A percentile compares a stretch with the other conserved stretches of the same genome.
Evolutionary conservation across 352 stramenopile species (phyloP).

Genomic region (Pythium periplocum): DNA sequence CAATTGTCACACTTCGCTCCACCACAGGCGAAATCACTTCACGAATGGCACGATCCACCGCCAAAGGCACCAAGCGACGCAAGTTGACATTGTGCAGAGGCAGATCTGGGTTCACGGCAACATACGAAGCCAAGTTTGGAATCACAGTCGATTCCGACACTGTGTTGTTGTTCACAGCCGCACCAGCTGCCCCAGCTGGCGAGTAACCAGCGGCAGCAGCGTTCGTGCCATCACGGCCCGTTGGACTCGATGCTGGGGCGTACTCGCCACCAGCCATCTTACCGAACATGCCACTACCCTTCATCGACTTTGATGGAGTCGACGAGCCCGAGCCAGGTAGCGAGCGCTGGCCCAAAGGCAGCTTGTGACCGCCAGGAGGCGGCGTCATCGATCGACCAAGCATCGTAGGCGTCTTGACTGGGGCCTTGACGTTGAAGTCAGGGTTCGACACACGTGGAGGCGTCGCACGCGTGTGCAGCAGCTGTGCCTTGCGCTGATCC

Average conservation of each 20-base stretch:
- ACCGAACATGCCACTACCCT: slow-evolving; percentile 34
- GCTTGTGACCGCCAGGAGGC: slow-evolving; percentile 40
- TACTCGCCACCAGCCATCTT: slow-evolving; percentile 30
- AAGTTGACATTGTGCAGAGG: slow-evolving; percentile 92
- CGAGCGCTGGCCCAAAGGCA: slow-evolving; percentile 25
- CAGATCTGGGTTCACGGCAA: slow-evolving; percentile 96
- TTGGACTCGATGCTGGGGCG: slow-evolving; percentile 47
- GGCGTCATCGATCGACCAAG: slow-evolving; percentile 44
- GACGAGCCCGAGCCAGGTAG: slow-evolving; percentile 13
- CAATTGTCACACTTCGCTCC: slow-evolving; percentile 98
- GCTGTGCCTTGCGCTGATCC: slow-evolving; percentile 91
- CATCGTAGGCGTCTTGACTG: slow-evolving; percentile 29
- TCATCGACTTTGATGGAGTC: slow-evolving; percentile 54
- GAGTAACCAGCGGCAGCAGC: slow-evolving; percentile 13
- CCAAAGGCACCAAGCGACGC: slow-evolving; percentile 94
- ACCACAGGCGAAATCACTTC: slow-evolving; percentile 99
- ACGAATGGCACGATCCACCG: slow-evolving; percentile 97
- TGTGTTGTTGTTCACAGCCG: slow-evolving; percentile 15
- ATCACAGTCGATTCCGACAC: slow-evolving; percentile 94
- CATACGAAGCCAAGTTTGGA: slow-evolving; percentile 97
- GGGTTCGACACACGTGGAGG: slow-evolving; percentile 95
- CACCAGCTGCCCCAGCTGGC: background rate
- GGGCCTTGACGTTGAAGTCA: slow-evolving; percentile 98
- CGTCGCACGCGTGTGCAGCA: slow-evolving; percentile 87
- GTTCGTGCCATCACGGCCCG: slow-evolving; percentile 27